phyloP scores from a whole-genome alignment of 768 basidiomycete species.

The Podaxis mareebaensis region DNA sequence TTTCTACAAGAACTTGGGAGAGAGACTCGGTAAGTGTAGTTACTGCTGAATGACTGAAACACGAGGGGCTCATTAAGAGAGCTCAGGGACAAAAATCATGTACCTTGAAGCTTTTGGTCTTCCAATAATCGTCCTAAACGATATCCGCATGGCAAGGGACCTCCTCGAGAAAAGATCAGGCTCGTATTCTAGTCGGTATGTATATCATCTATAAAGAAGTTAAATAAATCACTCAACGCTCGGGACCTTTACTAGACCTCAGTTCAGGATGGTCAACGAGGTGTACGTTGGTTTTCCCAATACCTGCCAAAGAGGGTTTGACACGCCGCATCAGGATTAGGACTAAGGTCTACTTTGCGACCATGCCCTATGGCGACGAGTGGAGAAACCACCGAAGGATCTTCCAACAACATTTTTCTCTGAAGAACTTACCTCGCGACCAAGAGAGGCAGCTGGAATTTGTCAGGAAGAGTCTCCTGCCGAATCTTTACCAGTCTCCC shows the following conservation, averaged over 20 bases:
- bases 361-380: slow-evolving; percentile 27
- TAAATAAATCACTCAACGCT: neutral
- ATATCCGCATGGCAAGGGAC: slow-evolving; percentile 43
- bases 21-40: slow-evolving; percentile 15
- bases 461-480: slow-evolving; percentile 6
- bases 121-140: slow-evolving; percentile 39
- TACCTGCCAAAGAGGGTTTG: neutral
- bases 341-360: neutral
- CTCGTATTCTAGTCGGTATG: slow-evolving; percentile 53
- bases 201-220: neutral
- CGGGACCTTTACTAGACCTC: slow-evolving; percentile 11
- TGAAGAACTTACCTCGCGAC: slow-evolving; percentile 1
- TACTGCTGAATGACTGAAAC: neutral
- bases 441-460: slow-evolving; percentile 11
- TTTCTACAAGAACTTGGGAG: slow-evolving; percentile 13
- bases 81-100: slow-evolving; percentile 39
- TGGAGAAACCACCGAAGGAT: slow-evolving; percentile 27
- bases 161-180: slow-evolving; percentile 58
- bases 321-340: neutral
- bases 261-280: slow-evolving; percentile 9
- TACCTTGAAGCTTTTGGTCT: slow-evolving; percentile 52
- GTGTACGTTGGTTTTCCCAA: slow-evolving; percentile 3
- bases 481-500: slow-evolving; percentile 4
- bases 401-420: slow-evolving; percentile 27
- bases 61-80: neutral